Evolutionary conservation across 2,329 filamentous ascomycete species (phyloP).

Genomic region (Trichoderma endophyticum): DNA sequence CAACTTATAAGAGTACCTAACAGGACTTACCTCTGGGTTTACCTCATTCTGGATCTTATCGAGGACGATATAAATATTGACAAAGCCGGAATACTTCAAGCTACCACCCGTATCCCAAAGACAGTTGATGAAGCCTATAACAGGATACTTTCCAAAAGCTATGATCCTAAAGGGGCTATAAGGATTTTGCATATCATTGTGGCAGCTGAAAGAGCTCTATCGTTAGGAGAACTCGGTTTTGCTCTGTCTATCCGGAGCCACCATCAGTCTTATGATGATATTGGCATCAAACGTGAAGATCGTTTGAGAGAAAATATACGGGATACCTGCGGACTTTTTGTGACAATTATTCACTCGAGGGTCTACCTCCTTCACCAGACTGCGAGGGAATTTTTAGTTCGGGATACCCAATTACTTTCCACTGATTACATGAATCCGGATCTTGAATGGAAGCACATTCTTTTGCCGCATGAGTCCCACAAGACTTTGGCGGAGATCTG

Average conservation of each 20-base stretch:
- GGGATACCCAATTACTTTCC: background rate
- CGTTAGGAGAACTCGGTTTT: conserved; percentile 24
- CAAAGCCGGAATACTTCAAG: background rate
- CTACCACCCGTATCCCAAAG: background rate
- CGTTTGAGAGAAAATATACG: conserved; percentile 22
- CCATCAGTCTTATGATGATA: conserved; percentile 11
- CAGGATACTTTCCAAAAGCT: conserved; percentile 14
- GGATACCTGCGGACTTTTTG: conserved; percentile 33
- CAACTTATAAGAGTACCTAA: background rate
- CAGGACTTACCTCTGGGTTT: conserved; percentile 5
- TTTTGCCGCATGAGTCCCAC: conserved; percentile 14
- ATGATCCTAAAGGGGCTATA: conserved; percentile 10
- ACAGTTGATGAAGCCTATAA: background rate
- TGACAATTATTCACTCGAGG: conserved; percentile 20
- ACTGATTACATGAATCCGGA: background rate
- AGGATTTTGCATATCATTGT: conserved; percentile 27
- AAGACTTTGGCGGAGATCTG: conserved; percentile 21
- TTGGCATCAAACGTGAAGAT: conserved; percentile 1
- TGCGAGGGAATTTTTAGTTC: conserved; percentile 25
- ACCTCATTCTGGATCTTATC: conserved; percentile 18
- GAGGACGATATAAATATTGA: background rate
- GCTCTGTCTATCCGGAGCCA: conserved; percentile 21
- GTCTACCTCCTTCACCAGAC: conserved; percentile 28
- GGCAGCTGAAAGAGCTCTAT: conserved; percentile 25
- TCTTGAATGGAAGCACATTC: conserved; percentile 17